These are phyloP conservation scores for Fusarium armeniacum DNA, from an alignment of 2,329 filamentous ascomycete species.

Conservation along the genomic window DNA sequence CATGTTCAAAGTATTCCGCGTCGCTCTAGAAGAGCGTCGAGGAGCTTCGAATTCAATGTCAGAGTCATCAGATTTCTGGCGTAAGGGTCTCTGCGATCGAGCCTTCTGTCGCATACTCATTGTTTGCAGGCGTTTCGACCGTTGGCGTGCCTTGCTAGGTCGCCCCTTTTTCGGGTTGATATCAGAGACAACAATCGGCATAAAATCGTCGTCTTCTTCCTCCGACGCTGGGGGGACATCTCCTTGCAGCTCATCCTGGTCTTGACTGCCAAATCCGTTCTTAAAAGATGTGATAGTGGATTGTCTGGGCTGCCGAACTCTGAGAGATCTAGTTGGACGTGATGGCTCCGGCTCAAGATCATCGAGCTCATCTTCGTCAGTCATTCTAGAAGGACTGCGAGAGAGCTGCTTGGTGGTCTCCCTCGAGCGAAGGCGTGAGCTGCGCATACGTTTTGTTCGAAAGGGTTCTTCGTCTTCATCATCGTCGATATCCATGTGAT, in stretches of 20 bases:
- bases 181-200: slow-evolving; percentile 56
- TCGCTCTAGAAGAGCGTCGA: slow-evolving; percentile 65
- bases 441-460: slow-evolving; percentile 23
- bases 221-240: slow-evolving; percentile 50
- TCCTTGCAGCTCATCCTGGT: slow-evolving; percentile 54
- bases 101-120: slow-evolving; percentile 29
- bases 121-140: slow-evolving; percentile 42
- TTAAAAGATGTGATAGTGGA: slow-evolving; percentile 48
- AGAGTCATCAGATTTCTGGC: slow-evolving; percentile 54
- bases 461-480: slow-evolving; percentile 42
- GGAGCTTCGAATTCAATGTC: slow-evolving; percentile 68
- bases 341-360: slow-evolving; percentile 21
- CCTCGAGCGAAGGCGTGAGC: slow-evolving; percentile 47
- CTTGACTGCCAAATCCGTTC: slow-evolving; percentile 42
- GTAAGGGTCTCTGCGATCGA: slow-evolving; percentile 7
- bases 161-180: slow-evolving; percentile 49
- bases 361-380: slow-evolving; percentile 44
- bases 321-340: slow-evolving; percentile 41
- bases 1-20: slow-evolving; percentile 61
- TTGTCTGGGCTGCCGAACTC: slow-evolving; percentile 49
- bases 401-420: slow-evolving; percentile 43
- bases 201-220: slow-evolving; percentile 55
- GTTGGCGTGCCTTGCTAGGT: slow-evolving; percentile 38
- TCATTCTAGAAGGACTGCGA: slow-evolving; percentile 28
- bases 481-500: slow-evolving; percentile 50